A percentile compares a stretch with the other conserved stretches of the same genome.
Evolutionary conservation across 306 rosid species (phyloP).

Genomic region (Geum urbanum): DNA sequence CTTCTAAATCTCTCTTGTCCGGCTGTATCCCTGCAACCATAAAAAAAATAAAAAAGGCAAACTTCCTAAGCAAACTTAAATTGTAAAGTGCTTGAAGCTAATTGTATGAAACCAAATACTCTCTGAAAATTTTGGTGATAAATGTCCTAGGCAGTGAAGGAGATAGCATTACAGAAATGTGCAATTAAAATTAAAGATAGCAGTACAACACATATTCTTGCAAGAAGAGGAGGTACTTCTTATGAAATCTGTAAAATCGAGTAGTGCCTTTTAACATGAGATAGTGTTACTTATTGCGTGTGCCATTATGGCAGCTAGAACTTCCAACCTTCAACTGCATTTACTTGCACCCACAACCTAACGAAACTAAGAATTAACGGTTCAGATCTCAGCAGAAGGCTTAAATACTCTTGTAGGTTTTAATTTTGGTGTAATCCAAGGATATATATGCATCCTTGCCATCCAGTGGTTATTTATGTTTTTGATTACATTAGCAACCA

Average conservation of each 20-base stretch:
- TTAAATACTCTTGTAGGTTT: not conserved
- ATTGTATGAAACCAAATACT: not conserved
- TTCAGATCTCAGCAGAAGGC: not conserved
- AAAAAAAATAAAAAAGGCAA: not conserved
- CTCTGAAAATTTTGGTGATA: not conserved
- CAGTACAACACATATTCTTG: not conserved
- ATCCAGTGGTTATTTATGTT: not conserved
- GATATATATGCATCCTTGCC: not conserved
- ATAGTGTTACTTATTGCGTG: not conserved
- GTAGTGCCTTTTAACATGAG: not conserved
- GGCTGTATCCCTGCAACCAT: conserved; percentile 45
- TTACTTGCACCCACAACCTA: not conserved
- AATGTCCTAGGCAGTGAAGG: not conserved
- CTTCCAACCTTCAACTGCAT: not conserved
- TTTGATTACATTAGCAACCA: not conserved
- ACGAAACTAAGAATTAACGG: not conserved
- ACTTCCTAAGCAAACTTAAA: not conserved
- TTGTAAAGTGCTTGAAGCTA: not conserved
- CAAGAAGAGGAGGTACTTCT: not conserved
- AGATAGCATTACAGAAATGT: not conserved
- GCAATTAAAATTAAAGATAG: not conserved
- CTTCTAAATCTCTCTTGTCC: conserved; percentile 66
- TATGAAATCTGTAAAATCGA: not conserved
- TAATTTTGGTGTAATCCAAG: not conserved
- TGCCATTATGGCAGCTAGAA: not conserved